These are phyloP conservation scores for Saccharomyces hybrid DNA, from an alignment of 1,139 yeast species.

Conservation along the genomic window DNA sequence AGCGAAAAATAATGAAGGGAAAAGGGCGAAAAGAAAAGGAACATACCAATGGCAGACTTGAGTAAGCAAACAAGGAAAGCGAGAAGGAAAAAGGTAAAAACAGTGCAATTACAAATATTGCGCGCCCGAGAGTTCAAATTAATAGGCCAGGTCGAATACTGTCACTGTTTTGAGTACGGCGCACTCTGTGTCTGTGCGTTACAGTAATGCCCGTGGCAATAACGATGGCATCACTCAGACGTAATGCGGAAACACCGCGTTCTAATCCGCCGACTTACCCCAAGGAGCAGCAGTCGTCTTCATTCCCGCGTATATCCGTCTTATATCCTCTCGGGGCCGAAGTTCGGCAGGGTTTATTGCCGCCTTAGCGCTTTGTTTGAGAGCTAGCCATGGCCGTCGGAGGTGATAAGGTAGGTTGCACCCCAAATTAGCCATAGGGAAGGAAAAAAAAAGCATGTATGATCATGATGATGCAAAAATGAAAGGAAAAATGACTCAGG, in stretches of 20 bases:
- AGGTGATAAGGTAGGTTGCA: not conserved
- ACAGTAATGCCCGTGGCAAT: not conserved
- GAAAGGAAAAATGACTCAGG: slow-evolving; percentile 1
- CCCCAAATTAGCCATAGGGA: not conserved
- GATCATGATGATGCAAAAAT: slow-evolving; percentile 1
- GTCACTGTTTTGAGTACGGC: not conserved
- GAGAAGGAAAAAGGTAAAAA: not conserved
- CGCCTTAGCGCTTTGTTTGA: not conserved
- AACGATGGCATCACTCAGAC: not conserved
- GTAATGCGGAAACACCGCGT: not conserved
- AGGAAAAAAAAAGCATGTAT: not conserved
- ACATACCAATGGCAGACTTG: not conserved
- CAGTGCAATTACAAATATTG: not conserved
- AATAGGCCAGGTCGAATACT: not conserved
- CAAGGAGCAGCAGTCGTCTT: not conserved
- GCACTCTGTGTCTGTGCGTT: not conserved
- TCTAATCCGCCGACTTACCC: not conserved
- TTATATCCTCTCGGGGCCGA: not conserved
- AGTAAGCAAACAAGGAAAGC: not conserved
- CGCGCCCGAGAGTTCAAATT: not conserved
- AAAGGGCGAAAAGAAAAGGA: not conserved
- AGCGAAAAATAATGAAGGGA: not conserved
- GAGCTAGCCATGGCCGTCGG: not conserved
- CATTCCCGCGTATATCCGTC: not conserved
- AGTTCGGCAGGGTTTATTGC: not conserved